Conservation (phyloP, 2,329 filamentous ascomycete genomes). For the Colletotrichum zoysiae region DNA sequence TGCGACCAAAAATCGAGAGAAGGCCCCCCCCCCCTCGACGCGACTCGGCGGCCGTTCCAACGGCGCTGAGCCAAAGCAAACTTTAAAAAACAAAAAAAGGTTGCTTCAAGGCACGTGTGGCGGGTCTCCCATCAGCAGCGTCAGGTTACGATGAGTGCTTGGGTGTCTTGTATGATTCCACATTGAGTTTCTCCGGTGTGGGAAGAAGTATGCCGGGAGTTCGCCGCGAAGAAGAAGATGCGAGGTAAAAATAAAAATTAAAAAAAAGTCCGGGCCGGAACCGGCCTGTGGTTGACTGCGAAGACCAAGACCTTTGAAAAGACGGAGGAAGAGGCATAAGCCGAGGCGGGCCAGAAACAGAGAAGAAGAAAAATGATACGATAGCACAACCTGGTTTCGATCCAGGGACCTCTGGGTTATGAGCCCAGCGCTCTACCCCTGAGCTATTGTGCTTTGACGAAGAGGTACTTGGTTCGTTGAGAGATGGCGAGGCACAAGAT, state of each 20-base stretch:
- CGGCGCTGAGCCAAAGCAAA: neutral
- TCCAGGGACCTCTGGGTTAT: slow-evolving; percentile 40
- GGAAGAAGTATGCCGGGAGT: neutral
- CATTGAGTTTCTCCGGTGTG: neutral
- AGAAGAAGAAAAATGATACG: neutral
- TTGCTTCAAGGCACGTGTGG: neutral
- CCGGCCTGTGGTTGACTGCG: neutral
- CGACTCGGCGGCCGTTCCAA: neutral
- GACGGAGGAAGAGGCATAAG: neutral
- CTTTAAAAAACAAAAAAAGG: neutral
- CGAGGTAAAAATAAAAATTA: neutral
- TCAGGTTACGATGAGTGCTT: neutral
- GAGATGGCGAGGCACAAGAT: fast-evolving
- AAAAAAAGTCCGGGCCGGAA: too few species aligned
- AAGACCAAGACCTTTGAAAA: neutral
- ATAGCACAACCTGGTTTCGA: slow-evolving; percentile 39
- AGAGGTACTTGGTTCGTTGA: neutral
- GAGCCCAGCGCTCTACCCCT: slow-evolving; percentile 40
- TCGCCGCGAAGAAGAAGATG: neutral
- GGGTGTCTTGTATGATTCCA: neutral
- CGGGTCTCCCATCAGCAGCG: neutral
- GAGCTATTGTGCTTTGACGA: slow-evolving; percentile 37
- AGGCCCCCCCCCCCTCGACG: neutral
- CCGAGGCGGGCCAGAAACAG: fast-evolving
- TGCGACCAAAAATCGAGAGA: neutral